phyloP scores from a whole-genome alignment of 2,329 filamentous ascomycete species.

The Corynespora cassiicola region DNA sequence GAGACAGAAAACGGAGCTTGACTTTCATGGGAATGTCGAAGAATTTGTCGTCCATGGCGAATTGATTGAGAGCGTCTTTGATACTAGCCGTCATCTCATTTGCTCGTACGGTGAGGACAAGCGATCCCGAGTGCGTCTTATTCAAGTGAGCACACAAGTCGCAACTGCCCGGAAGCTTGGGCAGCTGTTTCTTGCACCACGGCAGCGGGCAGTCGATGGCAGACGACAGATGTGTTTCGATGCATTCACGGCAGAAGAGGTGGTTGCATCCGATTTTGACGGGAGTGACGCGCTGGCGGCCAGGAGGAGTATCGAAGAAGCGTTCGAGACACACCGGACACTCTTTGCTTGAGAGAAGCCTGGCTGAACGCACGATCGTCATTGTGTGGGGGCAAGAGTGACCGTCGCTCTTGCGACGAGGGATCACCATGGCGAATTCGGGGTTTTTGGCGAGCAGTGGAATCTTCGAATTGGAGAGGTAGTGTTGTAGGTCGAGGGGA shows the following conservation, averaged over 20 bases:
- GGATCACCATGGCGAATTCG: no score
- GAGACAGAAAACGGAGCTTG: constrained; percentile 5
- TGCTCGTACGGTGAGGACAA: constrained; percentile 20
- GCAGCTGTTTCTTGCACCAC: constrained; percentile 10
- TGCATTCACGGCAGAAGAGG: constrained; percentile 19
- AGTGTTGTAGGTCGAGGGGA: no score
- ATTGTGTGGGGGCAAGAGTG: constrained; percentile 16
- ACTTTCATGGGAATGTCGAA: constrained; percentile 11
- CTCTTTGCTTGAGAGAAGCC: constrained; percentile 7
- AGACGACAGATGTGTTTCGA: constrained; percentile 16
- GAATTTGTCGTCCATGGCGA: constrained; percentile 12
- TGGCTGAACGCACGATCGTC: constrained; percentile 11
- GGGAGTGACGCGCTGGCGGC: constrained; percentile 9
- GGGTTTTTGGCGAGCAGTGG: no score
- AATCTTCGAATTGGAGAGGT: no score
- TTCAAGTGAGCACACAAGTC: constrained; percentile 18
- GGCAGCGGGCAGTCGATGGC: constrained; percentile 15
- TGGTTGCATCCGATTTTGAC: constrained; percentile 18
- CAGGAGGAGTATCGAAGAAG: constrained; percentile 12
- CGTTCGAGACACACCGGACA: constrained; percentile 20
- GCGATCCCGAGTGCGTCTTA: constrained; percentile 6
- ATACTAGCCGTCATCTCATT: constrained; percentile 21
- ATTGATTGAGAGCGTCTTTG: constrained; percentile 11
- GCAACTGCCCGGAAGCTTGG: constrained; percentile 15
- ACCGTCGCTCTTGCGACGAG: constrained; percentile 1